Base-by-base conservation (phyloP, 495 filamentous ascomycete species). In the Parmelia sp. region DNA sequence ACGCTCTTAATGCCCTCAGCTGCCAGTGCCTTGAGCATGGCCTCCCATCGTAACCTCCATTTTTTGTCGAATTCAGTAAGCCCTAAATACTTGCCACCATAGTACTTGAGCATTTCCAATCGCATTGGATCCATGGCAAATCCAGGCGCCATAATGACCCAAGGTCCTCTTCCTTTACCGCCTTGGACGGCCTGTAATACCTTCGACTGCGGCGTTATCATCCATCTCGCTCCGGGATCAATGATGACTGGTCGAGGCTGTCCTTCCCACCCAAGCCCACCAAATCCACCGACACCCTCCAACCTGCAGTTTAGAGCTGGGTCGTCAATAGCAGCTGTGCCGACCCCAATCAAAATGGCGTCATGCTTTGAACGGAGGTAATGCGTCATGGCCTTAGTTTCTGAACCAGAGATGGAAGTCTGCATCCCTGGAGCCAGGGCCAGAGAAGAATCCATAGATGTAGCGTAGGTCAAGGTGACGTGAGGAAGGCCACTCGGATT, bases 301-400 rank as follows among this genome's bases (percentile, higher is more conserved):
- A 92, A 77, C 17, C 91, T 83, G 69, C 85, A 91, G 70, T 95
- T 96, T 53, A 97, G 76, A 9, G 83, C 84, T 3, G 92, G 93
- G 69, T 97, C 86, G 68, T 97, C 92, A 17, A 88, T 86, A 53
- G 89, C 77, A 23, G 90, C 90, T 19, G 92, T 97, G 7, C 88
- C 87, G 11, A 89, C 87, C 14, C 92, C 92, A 29, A 97, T 78
- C 15, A 93, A 78, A 61, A 97, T 95, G 19, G 90, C 91, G 66
- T 90, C 85, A 74, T 97, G 92, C 17, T 81, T 82, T 9, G 85
- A 84, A 62, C 92, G 88, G 23, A 97, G 81, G 73, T 88, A 91
- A 73, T 97, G 92, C 1, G 92, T 96, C 88, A 97, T 91, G 59
- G 88, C 80, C 73, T 96, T 96, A 19, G 90, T 86, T 67, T 86